A percentile compares a stretch with the other conserved stretches of the same genome.
These are phyloP conservation scores for Amanita rubescens DNA, from an alignment of 768 basidiomycete genomes.

Conservation along the genomic window DNA sequence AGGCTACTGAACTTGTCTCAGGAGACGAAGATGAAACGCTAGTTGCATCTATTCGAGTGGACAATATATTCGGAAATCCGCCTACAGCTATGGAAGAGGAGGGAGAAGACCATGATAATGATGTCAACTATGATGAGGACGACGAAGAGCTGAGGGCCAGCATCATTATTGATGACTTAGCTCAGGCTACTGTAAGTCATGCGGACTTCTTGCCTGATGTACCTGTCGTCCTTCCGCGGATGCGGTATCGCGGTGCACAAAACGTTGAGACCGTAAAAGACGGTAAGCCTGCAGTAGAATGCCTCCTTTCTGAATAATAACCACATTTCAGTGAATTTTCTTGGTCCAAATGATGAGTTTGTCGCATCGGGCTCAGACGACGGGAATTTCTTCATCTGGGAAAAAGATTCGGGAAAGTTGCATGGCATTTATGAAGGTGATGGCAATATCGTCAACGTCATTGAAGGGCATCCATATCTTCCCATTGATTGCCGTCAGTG, in stretches of 20 bases:
- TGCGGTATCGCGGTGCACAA: constrained; percentile 58
- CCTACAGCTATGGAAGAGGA: background rate
- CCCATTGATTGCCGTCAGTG: constrained; percentile 82
- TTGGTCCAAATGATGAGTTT: constrained; percentile 72
- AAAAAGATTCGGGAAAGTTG: constrained; percentile 54
- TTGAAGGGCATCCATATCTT: constrained; percentile 76
- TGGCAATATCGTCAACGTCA: constrained; percentile 71
- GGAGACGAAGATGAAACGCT: background rate
- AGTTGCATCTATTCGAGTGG: background rate
- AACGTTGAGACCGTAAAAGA: constrained; percentile 86
- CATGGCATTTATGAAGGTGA: constrained; percentile 84
- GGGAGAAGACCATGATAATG: background rate
- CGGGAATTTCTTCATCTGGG: constrained; percentile 84
- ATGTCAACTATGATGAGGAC: background rate
- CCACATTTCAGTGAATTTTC: constrained; percentile 59
- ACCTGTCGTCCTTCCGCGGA: constrained; percentile 56
- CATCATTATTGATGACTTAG: constrained; percentile 14
- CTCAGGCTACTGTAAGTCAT: constrained; percentile 19
- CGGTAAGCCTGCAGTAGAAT: constrained; percentile 37
- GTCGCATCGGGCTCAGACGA: constrained; percentile 84
- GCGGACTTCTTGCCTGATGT: constrained; percentile 25
- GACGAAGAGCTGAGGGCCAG: constrained; percentile 15
- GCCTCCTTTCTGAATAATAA: background rate
- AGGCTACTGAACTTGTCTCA: background rate
- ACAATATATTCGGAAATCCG: background rate